Conservation (phyloP, 2,329 filamentous ascomycete species). For the Hymenoscyphus fraxineus region DNA sequence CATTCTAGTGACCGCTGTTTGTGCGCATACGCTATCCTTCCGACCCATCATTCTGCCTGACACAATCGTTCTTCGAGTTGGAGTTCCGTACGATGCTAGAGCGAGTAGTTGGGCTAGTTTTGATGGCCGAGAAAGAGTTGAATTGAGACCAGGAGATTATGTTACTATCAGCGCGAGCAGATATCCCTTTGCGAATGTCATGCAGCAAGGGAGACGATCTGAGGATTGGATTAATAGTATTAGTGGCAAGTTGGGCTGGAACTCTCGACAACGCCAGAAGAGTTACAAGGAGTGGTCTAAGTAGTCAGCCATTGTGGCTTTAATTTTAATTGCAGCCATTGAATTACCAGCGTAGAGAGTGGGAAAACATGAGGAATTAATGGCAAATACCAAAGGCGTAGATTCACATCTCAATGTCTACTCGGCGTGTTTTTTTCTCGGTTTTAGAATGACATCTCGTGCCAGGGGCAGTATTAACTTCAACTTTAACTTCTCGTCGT, state of each 20-base stretch:
- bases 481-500: too few relatives aligned
- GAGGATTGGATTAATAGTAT: conserved; percentile 85
- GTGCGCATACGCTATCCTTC: conserved; percentile 91
- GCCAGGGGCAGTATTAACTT: too few relatives aligned
- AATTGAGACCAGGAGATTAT: conserved; percentile 75
- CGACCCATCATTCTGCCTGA: conserved; percentile 95
- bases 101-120: conserved; percentile 97
- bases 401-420: too few relatives aligned
- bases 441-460: too few relatives aligned
- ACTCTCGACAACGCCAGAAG: conserved; percentile 66
- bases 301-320: background rate
- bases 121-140: conserved; percentile 85
- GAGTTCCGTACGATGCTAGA: conserved; percentile 90
- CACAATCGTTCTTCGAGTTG: conserved; percentile 87
- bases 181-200: conserved; percentile 75
- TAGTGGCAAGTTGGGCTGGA: conserved; percentile 75
- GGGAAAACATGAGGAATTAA: background rate
- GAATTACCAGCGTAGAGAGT: background rate
- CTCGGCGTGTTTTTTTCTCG: too few relatives aligned
- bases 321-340: background rate
- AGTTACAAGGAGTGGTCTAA: conserved; percentile 41
- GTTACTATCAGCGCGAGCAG: conserved; percentile 78
- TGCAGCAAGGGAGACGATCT: conserved; percentile 63
- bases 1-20: conserved; percentile 90
- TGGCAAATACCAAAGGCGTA: background rate